Evolutionary conservation across 768 basidiomycete genomes (phyloP), one percentile per base, ranked within the genome.

Genomic region (Xerocomellus dryophilus): DNA sequence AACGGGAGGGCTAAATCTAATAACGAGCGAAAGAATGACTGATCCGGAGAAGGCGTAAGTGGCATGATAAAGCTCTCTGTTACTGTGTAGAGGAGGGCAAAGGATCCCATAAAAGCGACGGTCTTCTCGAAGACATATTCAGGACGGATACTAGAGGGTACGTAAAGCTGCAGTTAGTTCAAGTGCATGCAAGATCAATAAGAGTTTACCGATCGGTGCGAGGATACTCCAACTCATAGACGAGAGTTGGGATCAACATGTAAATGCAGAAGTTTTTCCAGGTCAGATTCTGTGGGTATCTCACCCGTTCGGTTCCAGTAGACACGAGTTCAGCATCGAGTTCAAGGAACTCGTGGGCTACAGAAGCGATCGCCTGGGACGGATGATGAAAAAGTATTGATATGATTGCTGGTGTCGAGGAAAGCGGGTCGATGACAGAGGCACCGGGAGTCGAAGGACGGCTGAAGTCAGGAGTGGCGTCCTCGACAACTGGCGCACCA

Each of bases 171-270:
- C n/a, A 10, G 20, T 65, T 2, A 64, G 39, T 17, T n/a, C 39
- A 29, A 1, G 10, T 15, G 20, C 35, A 17, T 20, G 27, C 35
- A n/a, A 54, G 15, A 36, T 21, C 34, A 21, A 20, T 31, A 25
- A 29, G 39, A 12, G 72, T 81, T 46, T 64, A 91, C 91, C 78
- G 74, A 31, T 90, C 84, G 10, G 96, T 98, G 47, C 96, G 76
- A 10, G 96, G 96, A 69, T 95, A 99, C 71, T 98, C 95, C 32
- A 98, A 76, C 69, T 98, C 94, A 65, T 99, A 99, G 7, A 98
- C 94, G 40, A 99, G 78, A 0, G 93, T 93, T 14, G 97, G 97
- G 43, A 90, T 85, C 36, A 95, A 73, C 73, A 91, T 83, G 71
- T 95, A 99, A 36, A 87, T 80, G 27, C 81, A 81, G 66, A 94